Evolutionary conservation across 2,329 filamentous ascomycete genomes (phyloP), one percentile per base, ranked within the genome.

Genomic region (Trichoderma koningiopsis): DNA sequence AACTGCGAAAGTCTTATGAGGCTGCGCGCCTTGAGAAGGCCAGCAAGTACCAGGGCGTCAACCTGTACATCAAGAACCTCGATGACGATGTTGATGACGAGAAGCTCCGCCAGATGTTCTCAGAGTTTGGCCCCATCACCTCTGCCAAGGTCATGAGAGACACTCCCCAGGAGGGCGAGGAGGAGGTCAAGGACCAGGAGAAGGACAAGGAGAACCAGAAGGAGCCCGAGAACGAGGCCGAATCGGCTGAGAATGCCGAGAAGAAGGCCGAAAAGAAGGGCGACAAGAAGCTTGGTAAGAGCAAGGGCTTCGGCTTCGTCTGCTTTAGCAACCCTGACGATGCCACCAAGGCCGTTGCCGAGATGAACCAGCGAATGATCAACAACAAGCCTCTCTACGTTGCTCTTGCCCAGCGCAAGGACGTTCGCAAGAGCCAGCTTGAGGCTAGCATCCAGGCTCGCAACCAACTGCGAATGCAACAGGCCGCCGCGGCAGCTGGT

Each of bases 341-440:
- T 82, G 96, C 96, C 74, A 97, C 95, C 84, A 98, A 98, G 89
- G 96, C 96, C 73, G 95, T 99, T 73, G 94, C 94, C 71, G 96
- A 99, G 83, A 97, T 98, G 93, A 99, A 99, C 87, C 95, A 98
- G 87, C 94, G 96, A 83, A 99, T 99, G 96, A 87, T 98, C 75
- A 92, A 94, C 81, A 89, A 88, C 85, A 99, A 99, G 90, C 96
- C 96, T 69, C 88, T 99, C 71, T 99, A 99, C 80, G 96, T 99
- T 77, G 96, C 96, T 76, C 89, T 99, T 74, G 96, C 96, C 73
- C 96, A 99, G 88, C 95, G 96, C 84, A 99, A 99, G 90, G 96
- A 99, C 83, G 95, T 99, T 77, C 94, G 96, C 83, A 97, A 97
- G 89, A 97, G 90, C 86, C 96, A 98, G 87, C 93, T 99, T 76